Base-by-base conservation (phyloP, 2,329 filamentous ascomycete species). In the Aspergillus spinulosporus region DNA sequence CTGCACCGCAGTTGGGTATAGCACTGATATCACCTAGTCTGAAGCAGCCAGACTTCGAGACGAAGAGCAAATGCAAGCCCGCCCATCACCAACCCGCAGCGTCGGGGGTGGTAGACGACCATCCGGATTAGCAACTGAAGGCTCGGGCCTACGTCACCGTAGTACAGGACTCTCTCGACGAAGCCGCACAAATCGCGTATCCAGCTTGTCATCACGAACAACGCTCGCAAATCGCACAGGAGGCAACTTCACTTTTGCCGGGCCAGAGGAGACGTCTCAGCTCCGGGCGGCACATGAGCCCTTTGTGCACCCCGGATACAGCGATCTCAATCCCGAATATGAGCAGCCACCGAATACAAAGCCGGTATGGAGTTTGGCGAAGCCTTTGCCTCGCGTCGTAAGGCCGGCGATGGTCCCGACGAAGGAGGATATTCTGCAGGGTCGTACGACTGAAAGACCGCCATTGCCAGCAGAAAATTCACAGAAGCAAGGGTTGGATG, bases 301-400 rank as follows among this genome's bases (percentile, higher is more conserved):
- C 1, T 78, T 77, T 39, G 75, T 83, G n/a, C 78, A 82, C 39
- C 79, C 80, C n/a, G 79, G 79, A 2, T 83, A 84, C 59, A 72
- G 73, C 8, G 73, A 80, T 8, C 70, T 84, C 3, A 84, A 84
- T 50, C 81, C 82, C 2, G 76, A 79, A 31, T 83, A 83, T 57
- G 80, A 82, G 32, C 78, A 82, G 53, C 74, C 80, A 3, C 68
- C 72, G 5, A 78, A 80, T 12, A 62, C 69, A 8, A 77, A 79
- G 54, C 81, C 81, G 1, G 76, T 84, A 46, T 84, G 81, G 76
- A 77, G 79, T 66, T 65, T 83, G 50, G 80, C 79, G 3, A 80
- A 82, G 61, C 80, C 81, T 5, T 64, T 83, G 28, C 81, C 81
- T 32, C 80, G 80, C 59, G 80, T 83, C 0, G 73, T 83, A 52